phyloP scores from a whole-genome alignment of 805 yeast species.

The Nakazawaea ernobii region DNA sequence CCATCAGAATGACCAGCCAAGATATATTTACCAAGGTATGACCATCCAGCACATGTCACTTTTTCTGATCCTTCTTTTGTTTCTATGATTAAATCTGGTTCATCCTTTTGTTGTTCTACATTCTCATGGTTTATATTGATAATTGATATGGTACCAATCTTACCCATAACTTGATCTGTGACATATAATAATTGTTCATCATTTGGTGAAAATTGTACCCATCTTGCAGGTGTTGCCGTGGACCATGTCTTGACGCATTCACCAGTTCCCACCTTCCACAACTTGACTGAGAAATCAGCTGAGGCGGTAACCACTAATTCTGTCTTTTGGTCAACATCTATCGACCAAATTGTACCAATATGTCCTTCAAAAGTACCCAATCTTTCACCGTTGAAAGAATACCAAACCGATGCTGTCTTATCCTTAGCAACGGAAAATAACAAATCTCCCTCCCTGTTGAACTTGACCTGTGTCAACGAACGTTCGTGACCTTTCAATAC shows the following conservation, averaged over 20 bases:
- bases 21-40: slow-evolving; percentile 66
- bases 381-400: slow-evolving; percentile 92
- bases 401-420: slow-evolving; percentile 87
- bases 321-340: slow-evolving; percentile 75
- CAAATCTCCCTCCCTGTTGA: slow-evolving; percentile 92
- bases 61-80: slow-evolving; percentile 57
- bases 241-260: slow-evolving; percentile 67
- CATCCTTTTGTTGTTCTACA: slow-evolving; percentile 37
- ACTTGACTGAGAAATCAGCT: slow-evolving; percentile 79
- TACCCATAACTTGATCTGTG: slow-evolving; percentile 90
- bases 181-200: slow-evolving; percentile 65
- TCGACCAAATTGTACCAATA: slow-evolving; percentile 91
- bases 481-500: slow-evolving; percentile 93
- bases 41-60: slow-evolving; percentile 83
- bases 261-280: slow-evolving; percentile 84
- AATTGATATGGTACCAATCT: slow-evolving; percentile 67
- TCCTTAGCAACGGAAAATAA: slow-evolving; percentile 91
- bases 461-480: slow-evolving; percentile 93
- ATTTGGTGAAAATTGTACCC: slow-evolving; percentile 80
- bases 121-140: slow-evolving; percentile 52
- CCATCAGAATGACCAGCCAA: slow-evolving; percentile 91
- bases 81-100: slow-evolving; percentile 54
- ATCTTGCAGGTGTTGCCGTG: slow-evolving; percentile 80
- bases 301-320: slow-evolving; percentile 77
- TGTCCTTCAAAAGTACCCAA: slow-evolving; percentile 89